These are phyloP conservation scores for Didymella segeticola DNA, from an alignment of 2,329 filamentous ascomycete genomes.

Conservation along the genomic window DNA sequence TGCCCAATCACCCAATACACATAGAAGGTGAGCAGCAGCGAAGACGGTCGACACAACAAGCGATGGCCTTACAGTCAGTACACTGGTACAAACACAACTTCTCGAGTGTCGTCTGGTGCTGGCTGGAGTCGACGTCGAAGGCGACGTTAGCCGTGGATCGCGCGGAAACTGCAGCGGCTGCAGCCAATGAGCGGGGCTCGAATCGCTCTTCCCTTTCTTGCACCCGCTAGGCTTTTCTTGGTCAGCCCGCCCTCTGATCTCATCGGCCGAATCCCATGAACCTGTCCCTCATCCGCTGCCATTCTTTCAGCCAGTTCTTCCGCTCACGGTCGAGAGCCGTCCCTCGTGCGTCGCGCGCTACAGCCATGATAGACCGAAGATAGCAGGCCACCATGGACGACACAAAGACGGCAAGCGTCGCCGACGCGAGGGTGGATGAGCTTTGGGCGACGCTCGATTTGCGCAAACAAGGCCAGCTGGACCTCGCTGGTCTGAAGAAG, in stretches of 20 bases:
- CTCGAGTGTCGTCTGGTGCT: neutral
- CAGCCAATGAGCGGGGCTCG: slow-evolving; percentile 26
- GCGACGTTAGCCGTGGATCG: slow-evolving; percentile 6
- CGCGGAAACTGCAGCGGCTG: slow-evolving; percentile 3
- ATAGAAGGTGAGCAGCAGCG: neutral
- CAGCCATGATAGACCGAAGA: slow-evolving; percentile 50
- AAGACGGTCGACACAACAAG: neutral
- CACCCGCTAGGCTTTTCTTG: slow-evolving; percentile 33
- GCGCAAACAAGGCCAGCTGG: slow-evolving; percentile 77
- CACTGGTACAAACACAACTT: neutral
- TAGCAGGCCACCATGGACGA: slow-evolving; percentile 68
- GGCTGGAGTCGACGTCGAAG: neutral
- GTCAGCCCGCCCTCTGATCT: slow-evolving; percentile 34
- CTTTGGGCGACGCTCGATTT: slow-evolving; percentile 86
- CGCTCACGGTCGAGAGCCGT: slow-evolving; percentile 28
- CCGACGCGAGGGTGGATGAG: slow-evolving; percentile 80
- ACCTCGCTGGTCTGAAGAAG: slow-evolving; percentile 82
- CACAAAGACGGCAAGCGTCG: slow-evolving; percentile 77
- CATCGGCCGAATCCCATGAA: slow-evolving; percentile 34
- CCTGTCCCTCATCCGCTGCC: slow-evolving; percentile 25
- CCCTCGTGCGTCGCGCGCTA: slow-evolving; percentile 33
- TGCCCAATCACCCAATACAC: neutral
- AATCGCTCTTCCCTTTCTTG: slow-evolving; percentile 26
- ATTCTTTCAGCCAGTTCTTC: slow-evolving; percentile 25
- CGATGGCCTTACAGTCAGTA: neutral